phyloP scores from a whole-genome alignment of 2,329 filamentous ascomycete species.

The Cladosporium sp. region DNA sequence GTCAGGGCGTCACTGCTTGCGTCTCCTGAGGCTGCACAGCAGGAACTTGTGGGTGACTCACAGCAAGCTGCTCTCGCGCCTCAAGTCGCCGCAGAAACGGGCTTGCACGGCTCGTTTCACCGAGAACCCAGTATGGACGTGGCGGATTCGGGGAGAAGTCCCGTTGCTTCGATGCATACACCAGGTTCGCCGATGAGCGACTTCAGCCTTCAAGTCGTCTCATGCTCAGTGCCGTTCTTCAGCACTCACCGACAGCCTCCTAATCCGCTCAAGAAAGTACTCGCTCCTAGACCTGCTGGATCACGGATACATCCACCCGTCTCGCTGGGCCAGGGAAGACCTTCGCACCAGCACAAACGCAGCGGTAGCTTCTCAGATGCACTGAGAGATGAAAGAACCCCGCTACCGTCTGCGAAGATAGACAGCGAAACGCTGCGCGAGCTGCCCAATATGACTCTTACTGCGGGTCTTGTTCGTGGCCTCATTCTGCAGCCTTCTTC shows the following conservation, averaged over 20 bases:
- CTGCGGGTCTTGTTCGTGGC: slow-evolving; percentile 80
- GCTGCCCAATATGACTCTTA: slow-evolving; percentile 59
- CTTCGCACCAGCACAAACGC: slow-evolving; percentile 61
- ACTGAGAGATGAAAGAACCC: slow-evolving; percentile 59
- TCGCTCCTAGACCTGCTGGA: slow-evolving; percentile 12
- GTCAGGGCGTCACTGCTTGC: background rate
- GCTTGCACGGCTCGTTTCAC: background rate
- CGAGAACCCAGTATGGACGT: slow-evolving; percentile 2
- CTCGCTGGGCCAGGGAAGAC: slow-evolving; percentile 11
- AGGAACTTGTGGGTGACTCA: slow-evolving; percentile 8
- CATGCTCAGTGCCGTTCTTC: slow-evolving; percentile 51
- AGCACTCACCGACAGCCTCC: slow-evolving; percentile 17
- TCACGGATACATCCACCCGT: slow-evolving; percentile 12
- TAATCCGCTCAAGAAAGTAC: background rate
- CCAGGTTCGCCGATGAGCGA: slow-evolving; percentile 39
- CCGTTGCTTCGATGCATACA: slow-evolving; percentile 2
- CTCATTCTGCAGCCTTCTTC: slow-evolving; percentile 77
- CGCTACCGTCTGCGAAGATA: slow-evolving; percentile 43
- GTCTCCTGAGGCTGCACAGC: background rate
- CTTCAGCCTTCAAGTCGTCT: slow-evolving; percentile 51
- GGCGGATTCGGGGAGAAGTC: slow-evolving; percentile 2
- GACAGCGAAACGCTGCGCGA: slow-evolving; percentile 31
- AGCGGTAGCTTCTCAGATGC: slow-evolving; percentile 87
- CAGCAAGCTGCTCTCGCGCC: slow-evolving; percentile 10
- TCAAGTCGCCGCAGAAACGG: slow-evolving; percentile 6